Evolutionary conservation across 768 basidiomycete genomes (phyloP).

Genomic region (Rhodotorula paludigena): DNA sequence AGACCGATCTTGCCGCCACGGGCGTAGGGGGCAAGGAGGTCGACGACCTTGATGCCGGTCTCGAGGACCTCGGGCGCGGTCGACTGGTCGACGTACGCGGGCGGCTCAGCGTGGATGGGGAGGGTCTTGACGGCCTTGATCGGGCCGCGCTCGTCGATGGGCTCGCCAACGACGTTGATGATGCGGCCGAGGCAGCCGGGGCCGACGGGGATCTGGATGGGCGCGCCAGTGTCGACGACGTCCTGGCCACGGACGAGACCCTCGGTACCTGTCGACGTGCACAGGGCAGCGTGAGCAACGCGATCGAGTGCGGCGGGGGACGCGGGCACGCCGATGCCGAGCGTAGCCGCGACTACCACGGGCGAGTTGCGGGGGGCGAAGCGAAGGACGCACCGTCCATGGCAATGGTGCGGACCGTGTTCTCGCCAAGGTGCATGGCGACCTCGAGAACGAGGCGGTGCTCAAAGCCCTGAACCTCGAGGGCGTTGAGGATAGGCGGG

Average conservation of each 20-base stretch:
- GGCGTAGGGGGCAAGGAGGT: slow-evolving; percentile 97
- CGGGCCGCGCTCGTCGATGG: slow-evolving; percentile 98
- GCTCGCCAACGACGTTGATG: slow-evolving; percentile 99
- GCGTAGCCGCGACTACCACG: too few species aligned
- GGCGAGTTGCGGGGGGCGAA: background rate
- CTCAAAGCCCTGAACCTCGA: slow-evolving; percentile 95
- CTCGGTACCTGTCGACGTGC: slow-evolving; percentile 63
- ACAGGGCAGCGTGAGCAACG: background rate
- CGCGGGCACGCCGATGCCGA: too few species aligned
- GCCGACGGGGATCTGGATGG: slow-evolving; percentile 95
- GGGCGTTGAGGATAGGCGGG: slow-evolving; percentile 96
- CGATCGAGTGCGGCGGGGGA: background rate
- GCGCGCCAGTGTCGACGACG: slow-evolving; percentile 92
- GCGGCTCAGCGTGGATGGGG: slow-evolving; percentile 96
- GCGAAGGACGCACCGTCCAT: slow-evolving; percentile 57
- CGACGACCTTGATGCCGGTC: slow-evolving; percentile 99
- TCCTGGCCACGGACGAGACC: slow-evolving; percentile 98
- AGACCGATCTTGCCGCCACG: slow-evolving; percentile 99
- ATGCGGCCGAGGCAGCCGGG: slow-evolving; percentile 91
- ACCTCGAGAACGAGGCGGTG: slow-evolving; percentile 99
- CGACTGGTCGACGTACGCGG: slow-evolving; percentile 95
- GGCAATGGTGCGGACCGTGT: slow-evolving; percentile 98
- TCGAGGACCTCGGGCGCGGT: slow-evolving; percentile 98
- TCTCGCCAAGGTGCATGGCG: slow-evolving; percentile 96
- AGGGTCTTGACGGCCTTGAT: slow-evolving; percentile 73